Conservation (phyloP, 2,329 filamentous ascomycete genomes). For the Ceratocystis smalleyi region DNA sequence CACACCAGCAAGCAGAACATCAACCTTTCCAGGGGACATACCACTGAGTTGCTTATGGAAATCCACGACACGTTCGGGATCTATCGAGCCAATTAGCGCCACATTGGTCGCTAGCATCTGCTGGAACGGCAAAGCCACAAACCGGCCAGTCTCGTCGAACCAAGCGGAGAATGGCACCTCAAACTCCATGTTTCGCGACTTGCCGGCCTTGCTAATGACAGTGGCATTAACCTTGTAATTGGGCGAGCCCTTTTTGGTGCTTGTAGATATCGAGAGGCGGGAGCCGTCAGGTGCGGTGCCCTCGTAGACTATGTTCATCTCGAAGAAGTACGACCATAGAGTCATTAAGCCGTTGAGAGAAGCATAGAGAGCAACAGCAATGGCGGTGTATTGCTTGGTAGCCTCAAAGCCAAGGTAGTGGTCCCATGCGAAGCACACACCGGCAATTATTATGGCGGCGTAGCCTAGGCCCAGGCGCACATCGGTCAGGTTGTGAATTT, state of each 20-base stretch:
- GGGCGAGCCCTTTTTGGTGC: constrained; percentile 63
- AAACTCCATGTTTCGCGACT: constrained; percentile 36
- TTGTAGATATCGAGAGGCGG: constrained; percentile 58
- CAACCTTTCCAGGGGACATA: constrained; percentile 33
- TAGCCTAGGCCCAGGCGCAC: constrained; percentile 75
- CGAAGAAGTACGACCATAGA: constrained; percentile 70
- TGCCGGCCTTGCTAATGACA: constrained; percentile 29
- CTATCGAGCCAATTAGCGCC: constrained; percentile 47
- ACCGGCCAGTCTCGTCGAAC: constrained; percentile 60
- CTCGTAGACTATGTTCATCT: constrained; percentile 68
- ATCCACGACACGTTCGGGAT: constrained; percentile 40
- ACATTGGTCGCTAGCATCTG: constrained; percentile 56
- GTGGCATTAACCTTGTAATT: constrained; percentile 62
- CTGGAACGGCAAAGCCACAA: constrained; percentile 64
- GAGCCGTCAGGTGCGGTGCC: constrained; percentile 48
- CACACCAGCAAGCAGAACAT: constrained; percentile 28
- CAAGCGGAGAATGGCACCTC: constrained; percentile 53
- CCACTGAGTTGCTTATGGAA: constrained; percentile 26
- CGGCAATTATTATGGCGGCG: constrained; percentile 62
- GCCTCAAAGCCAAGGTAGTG: constrained; percentile 78
- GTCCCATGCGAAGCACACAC: constrained; percentile 76
- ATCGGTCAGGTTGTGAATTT: constrained; percentile 67
- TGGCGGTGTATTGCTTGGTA: constrained; percentile 67
- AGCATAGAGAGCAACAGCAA: constrained; percentile 66
- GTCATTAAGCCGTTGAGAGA: constrained; percentile 63